These are phyloP conservation scores for Candida succiphila DNA, from an alignment of 805 yeast species.

Conservation along the genomic window DNA sequence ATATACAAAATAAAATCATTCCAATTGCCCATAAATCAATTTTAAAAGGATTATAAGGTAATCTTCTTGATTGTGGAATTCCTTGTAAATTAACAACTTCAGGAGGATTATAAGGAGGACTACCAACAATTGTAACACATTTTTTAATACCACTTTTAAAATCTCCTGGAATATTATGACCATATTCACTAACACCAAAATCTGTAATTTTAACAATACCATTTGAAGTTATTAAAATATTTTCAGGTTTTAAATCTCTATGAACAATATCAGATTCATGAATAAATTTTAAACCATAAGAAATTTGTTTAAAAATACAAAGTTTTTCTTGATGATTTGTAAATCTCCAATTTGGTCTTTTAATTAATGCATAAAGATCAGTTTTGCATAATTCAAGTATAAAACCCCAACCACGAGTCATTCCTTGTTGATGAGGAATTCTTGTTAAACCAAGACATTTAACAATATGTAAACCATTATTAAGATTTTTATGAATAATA, in stretches of 20 bases:
- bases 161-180: constrained; percentile 49
- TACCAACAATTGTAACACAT: constrained; percentile 55
- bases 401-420: constrained; percentile 76
- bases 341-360: constrained; percentile 52
- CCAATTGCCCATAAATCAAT: constrained; percentile 78
- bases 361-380: constrained; percentile 53
- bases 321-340: constrained; percentile 41
- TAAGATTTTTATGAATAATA: constrained; percentile 48
- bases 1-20: constrained; percentile 53
- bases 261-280: constrained; percentile 81
- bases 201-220: constrained; percentile 74
- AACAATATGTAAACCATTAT: constrained; percentile 53
- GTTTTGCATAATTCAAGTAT: constrained; percentile 51
- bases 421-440: constrained; percentile 43
- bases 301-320: constrained; percentile 68
- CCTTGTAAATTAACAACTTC: constrained; percentile 54
- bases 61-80: constrained; percentile 22
- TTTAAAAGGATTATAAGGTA: constrained; percentile 47
- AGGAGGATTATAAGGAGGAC: constrained; percentile 80
- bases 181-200: constrained; percentile 81
- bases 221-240: constrained; percentile 54
- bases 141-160: constrained; percentile 29
- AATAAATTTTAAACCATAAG: constrained; percentile 54
- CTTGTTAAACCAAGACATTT: constrained; percentile 46
- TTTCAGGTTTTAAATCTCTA: constrained; percentile 92